Evolutionary conservation across 352 stramenopile species (phyloP), one percentile per base, ranked within the genome.

Genomic region (Phytophthora litchii): DNA sequence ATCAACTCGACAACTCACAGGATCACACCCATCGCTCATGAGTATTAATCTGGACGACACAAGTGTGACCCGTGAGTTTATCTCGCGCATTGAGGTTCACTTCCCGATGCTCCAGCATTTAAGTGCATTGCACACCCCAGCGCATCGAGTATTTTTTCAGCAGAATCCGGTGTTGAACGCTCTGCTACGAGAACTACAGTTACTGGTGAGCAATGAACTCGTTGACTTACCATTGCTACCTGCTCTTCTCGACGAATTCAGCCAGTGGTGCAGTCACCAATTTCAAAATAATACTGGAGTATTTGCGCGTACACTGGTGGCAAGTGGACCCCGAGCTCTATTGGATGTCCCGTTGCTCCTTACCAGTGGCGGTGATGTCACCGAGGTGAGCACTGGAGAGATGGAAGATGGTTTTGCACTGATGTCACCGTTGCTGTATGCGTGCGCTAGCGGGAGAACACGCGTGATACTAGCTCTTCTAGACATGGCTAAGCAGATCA

Each of bases 21-120:
- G 86, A 6, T 80, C 74, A 1, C 86, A 95, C 41, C 83, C 86
- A 20, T 80, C 71, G 13, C 69, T 95, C 4, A 59, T 23, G 0
- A 63, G 11, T 16, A 63, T 95, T 44, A 76, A 91, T 46, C 67
- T 95, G 16, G 78, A 80, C 34, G 82, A 95, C 64, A 93, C 86
- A 0, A 74, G 72, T 27, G 74, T 92, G 3, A 65, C 61, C 1
- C 48, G 71, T 21, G 40, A 35, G 1, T 77, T 95, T 29, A 53
- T 91, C 5, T 54, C 70, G 13, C 63, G 66, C 10, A 36, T 95
- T 14, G 80, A 91, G 49, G 14, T 31, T 0, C 63, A 72, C 11
- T 95, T 93, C 43, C 82, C 86, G 37, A 89, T 75, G 36, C 78
- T 95, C 1, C 27, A 72, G 36, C 23, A 47, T 11, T 78, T 95